Base-by-base conservation (phyloP, 805 yeast species). In the Martiniozyma abietophila region DNA sequence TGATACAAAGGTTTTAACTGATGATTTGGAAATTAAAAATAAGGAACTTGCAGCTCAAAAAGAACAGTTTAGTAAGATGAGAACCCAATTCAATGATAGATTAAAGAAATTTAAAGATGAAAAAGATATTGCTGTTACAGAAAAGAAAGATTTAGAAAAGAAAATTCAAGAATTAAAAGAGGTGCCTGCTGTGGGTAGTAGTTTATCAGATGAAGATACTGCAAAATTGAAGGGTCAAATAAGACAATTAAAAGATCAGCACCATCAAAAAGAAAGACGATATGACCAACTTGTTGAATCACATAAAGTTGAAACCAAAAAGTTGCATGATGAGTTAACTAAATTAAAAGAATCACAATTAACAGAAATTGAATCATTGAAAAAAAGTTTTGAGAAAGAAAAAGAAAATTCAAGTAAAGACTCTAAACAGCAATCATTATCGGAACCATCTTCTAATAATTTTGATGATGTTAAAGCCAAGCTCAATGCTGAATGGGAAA, bases 71-170 rank as follows among this genome's bases (percentile, higher is more conserved):
- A 52, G 51, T 16, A 54, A 52, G 32, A 44, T 59, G 34, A 56
- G 53, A 34, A 42, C 42, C 3, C 52, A 57, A 33, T 50, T 54
- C 9, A 55, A 51, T 38, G 54, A 51, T 15, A 56, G 52, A 32
- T 41, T 54, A 45, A 54, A 48, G 35, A 45, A 48, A 29, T 38
- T 49, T 21, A 48, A 48, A 26, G 45, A 31, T 9, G 51, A 50
- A 15, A 48, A 51, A 27, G 43, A 45, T 18, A 41, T 41, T 11
- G 30, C 36, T 5, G 14, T 39, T 16, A 25, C 32, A 8, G 42
- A 42, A 18, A 23, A 34, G n/a, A 31, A 34, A 11, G 41, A 38
- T 9, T 26, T 46, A 4, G 49, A 44, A 0, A 39, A 45, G 14
- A 41, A 54, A 32, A 35, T 53, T 11, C 38, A 39, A 25, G 44